Base-by-base conservation (phyloP, 1,284 basidiomycete genomes). In the Exobasidium cylindrosporum region DNA sequence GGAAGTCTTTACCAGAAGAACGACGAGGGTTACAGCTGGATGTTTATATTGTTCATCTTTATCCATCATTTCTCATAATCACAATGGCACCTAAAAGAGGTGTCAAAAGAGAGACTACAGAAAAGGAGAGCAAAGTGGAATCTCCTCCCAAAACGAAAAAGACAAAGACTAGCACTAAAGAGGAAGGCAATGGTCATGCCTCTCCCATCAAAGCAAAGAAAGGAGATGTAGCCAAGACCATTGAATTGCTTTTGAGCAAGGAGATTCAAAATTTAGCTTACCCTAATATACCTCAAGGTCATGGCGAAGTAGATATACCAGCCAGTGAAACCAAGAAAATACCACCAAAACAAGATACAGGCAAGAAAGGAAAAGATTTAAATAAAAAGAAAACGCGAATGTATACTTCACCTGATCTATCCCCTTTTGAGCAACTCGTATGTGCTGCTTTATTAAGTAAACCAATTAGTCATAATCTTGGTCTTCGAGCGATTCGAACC, bases 391-490 rank as follows among this genome's bases (percentile, higher is more conserved):
- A 64, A 6, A 58, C 63, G 21, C 66, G 67, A 0, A 58, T 57
- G 4, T 72, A 70, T 57, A 65, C 68, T 21, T 31, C 50, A 7
- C 24, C 45, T 1, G 64, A 68, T 35, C 58, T 72, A 13, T 64
- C 66, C 2, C 62, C 66, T 2, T 72, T 72, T 60, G 64, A 70
- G 30, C 59, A 62, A 13, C 55, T 72, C 7, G 54, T 72, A 21
- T 68, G 64, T 35, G 62, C 66, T 4, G 60, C 64, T n/a, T 35
- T 72, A 29, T 59, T 70, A 26, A 64, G 61, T 63, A 72, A 70
- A 60, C 70, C 70, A 56, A 65, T 72, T 59, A 68, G 65, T 7
- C 70, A 72, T 47, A 43, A 53, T 0, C 63, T 72, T 17, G 66
- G 68, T 1, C 44, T 72, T 23, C 54, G 70, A 2, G 44, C 64